A percentile compares a stretch with the other conserved stretches of the same genome.
Evolutionary conservation across 2,329 filamentous ascomycete species (phyloP).

Genomic region (Monosporascus sp.): DNA sequence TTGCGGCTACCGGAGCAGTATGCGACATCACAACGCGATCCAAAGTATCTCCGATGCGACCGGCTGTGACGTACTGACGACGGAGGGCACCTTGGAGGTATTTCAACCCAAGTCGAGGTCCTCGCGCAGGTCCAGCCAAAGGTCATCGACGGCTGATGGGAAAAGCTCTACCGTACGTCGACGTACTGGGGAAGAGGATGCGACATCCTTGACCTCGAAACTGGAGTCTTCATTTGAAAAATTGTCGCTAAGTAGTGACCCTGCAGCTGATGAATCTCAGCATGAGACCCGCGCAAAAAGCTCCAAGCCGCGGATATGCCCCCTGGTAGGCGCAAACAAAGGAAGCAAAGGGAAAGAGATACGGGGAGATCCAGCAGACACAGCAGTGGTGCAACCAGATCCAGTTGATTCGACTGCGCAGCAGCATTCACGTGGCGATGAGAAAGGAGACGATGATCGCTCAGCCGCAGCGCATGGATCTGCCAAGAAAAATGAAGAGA

Average conservation of each 20-base stretch:
- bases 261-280: slow-evolving; percentile 21
- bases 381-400: not conserved
- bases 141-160: slow-evolving; percentile 10
- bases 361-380: not conserved
- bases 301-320: slow-evolving; percentile 17
- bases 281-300: slow-evolving; percentile 14
- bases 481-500: not conserved
- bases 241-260: slow-evolving; percentile 28
- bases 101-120: slow-evolving; percentile 19
- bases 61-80: slow-evolving; percentile 61
- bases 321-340: slow-evolving; percentile 19
- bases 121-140: slow-evolving; percentile 10
- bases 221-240: slow-evolving; percentile 29
- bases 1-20: slow-evolving; percentile 69
- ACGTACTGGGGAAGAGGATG: slow-evolving; percentile 14
- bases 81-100: slow-evolving; percentile 49
- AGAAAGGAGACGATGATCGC: not conserved
- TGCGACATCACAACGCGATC: slow-evolving; percentile 66
- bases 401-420: not conserved
- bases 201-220: slow-evolving; percentile 17
- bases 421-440: not conserved
- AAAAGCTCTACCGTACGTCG: slow-evolving; percentile 25
- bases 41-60: slow-evolving; percentile 68
- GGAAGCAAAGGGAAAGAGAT: slow-evolving; percentile 9
- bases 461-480: not conserved